Conservation (phyloP, 1,284 basidiomycete species). For the Ceratobasidium sp. region DNA sequence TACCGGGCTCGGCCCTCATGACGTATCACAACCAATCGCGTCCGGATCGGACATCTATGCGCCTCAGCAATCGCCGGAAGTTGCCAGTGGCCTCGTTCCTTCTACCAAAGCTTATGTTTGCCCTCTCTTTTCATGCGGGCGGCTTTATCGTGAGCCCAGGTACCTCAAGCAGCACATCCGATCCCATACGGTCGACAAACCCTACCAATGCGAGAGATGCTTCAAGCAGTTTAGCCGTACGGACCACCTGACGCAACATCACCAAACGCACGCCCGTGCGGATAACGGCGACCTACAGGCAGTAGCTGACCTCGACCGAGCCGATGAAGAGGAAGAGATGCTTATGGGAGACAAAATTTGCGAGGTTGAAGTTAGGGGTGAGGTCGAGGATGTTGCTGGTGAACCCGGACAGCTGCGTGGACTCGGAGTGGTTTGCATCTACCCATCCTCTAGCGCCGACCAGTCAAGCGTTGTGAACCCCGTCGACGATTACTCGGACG, state of each 20-base stretch:
- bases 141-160: conserved; percentile 87
- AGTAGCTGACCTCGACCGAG: conserved; percentile 8
- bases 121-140: conserved; percentile 78
- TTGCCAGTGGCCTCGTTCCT: conserved; percentile 31
- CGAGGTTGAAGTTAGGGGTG: conserved; percentile 28
- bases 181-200: conserved; percentile 88
- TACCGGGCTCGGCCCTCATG: background rate
- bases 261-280: conserved; percentile 71
- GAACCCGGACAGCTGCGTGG: conserved; percentile 30
- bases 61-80: conserved; percentile 42
- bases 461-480: background rate
- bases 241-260: conserved; percentile 84
- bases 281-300: conserved; percentile 15
- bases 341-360: conserved; percentile 35
- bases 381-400: conserved; percentile 29
- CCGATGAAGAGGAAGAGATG: conserved; percentile 29
- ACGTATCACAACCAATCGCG: background rate
- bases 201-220: conserved; percentile 76
- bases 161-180: conserved; percentile 86
- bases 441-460: conserved; percentile 23
- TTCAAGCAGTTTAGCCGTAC: conserved; percentile 81
- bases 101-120: conserved; percentile 73
- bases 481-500: conserved; percentile 14
- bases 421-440: conserved; percentile 27
- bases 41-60: conserved; percentile 28